Percentiles rank a stretch among this genome's conserved stretches.
These are phyloP conservation scores for Saksenaea oblongispora DNA, from an alignment of 371 early-diverging fungal genomes.

Conservation along the genomic window DNA sequence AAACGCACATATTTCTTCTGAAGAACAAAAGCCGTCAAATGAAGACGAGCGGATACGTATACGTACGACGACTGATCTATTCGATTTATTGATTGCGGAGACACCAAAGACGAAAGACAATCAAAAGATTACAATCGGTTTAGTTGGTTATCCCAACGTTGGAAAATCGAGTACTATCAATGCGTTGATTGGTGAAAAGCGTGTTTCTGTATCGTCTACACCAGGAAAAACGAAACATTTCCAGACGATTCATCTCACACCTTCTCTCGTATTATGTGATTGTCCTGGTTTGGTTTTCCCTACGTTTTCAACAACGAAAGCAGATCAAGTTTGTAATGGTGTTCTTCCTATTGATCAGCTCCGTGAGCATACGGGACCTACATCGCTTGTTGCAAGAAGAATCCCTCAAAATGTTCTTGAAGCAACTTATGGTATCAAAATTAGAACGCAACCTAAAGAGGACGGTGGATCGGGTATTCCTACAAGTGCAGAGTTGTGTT, in stretches of 20 bases:
- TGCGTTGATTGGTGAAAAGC: constrained; percentile 93
- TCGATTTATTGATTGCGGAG: constrained; percentile 45
- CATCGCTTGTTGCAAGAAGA: constrained; percentile 78
- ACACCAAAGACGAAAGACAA: constrained; percentile 34
- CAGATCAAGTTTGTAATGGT: constrained; percentile 98
- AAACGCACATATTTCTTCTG: neutral
- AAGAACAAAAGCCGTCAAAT: neutral
- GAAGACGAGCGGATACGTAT: constrained; percentile 45
- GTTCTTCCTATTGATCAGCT: constrained; percentile 99
- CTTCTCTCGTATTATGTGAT: constrained; percentile 91
- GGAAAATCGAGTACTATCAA: constrained; percentile 99
- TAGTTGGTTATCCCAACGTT: constrained; percentile 99
- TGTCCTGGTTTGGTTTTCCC: constrained; percentile 99
- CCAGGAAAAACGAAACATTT: constrained; percentile 99
- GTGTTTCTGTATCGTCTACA: constrained; percentile 96
- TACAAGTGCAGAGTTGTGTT: constrained; percentile 78
- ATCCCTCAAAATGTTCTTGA: constrained; percentile 92
- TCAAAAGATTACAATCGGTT: constrained; percentile 82
- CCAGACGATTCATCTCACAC: constrained; percentile 91
- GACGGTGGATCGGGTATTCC: constrained; percentile 85
- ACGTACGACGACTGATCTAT: constrained; percentile 46
- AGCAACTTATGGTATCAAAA: constrained; percentile 89
- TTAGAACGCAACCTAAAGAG: constrained; percentile 74
- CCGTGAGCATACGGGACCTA: constrained; percentile 92
- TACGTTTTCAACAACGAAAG: constrained; percentile 95